Percentiles rank a stretch among this genome's conserved stretches.
Conservation (phyloP, 257 asterid genomes). For the Petunia axillaris region DNA sequence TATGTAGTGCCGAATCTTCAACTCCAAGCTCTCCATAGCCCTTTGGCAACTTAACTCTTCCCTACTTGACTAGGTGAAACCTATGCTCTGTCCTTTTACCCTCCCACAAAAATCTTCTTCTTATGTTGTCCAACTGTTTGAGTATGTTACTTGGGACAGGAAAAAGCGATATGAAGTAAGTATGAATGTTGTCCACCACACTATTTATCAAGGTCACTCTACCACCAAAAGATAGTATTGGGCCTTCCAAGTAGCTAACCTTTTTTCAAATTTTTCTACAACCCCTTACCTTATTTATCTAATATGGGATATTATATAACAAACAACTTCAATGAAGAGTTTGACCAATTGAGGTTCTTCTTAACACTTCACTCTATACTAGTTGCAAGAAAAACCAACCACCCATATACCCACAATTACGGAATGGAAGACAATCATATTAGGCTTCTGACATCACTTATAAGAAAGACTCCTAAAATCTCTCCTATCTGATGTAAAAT, state of each 20-base stretch:
- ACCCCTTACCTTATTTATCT: too few relatives aligned
- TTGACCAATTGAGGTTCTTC: neutral
- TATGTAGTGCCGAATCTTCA: neutral
- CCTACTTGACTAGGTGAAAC: neutral
- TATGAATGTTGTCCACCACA: too few relatives aligned
- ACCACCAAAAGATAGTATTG: too few relatives aligned
- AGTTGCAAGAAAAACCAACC: neutral
- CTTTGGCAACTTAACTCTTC: neutral
- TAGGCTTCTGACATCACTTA: slow-evolving; percentile 9
- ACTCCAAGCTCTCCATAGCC: neutral
- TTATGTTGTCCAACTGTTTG: too few relatives aligned
- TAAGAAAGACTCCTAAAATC: slow-evolving; percentile 20
- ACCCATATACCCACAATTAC: slow-evolving; percentile 11
- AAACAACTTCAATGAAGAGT: neutral
- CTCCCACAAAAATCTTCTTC: neutral
- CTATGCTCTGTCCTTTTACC: neutral
- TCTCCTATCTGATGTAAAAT: neutral
- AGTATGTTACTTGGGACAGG: too few relatives aligned
- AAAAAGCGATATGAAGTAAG: too few relatives aligned
- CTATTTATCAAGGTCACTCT: too few relatives aligned
- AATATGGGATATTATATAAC: neutral
- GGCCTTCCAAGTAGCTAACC: too few relatives aligned
- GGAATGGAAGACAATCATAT: neutral
- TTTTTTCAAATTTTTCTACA: too few relatives aligned
- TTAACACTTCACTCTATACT: slow-evolving; percentile 13